A percentile compares a stretch with the other conserved stretches of the same genome.
phyloP scores from a whole-genome alignment of 495 filamentous ascomycete genomes.

The Patellaria atrata region DNA sequence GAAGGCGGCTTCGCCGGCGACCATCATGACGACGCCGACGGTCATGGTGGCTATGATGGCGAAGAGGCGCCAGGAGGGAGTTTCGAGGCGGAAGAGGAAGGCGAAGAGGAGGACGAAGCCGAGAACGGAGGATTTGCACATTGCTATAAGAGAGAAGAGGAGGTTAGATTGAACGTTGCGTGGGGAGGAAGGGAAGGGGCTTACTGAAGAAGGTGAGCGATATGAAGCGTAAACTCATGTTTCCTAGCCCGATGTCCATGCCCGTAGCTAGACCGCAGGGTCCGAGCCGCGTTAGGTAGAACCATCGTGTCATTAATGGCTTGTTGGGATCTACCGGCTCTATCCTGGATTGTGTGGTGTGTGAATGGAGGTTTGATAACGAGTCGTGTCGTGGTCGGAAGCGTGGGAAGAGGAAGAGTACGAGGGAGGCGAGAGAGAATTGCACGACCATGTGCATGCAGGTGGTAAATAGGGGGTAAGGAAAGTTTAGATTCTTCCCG shows the following conservation, averaged over 20 bases:
- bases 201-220: constrained; percentile 90
- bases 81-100: constrained; percentile 85
- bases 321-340: constrained; percentile 38
- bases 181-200: constrained; percentile 19
- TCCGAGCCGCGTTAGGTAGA: constrained; percentile 84
- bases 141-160: constrained; percentile 40
- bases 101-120: constrained; percentile 94
- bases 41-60: constrained; percentile 89
- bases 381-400: constrained; percentile 53
- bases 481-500: constrained; percentile 37
- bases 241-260: constrained; percentile 91
- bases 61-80: constrained; percentile 70
- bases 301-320: constrained; percentile 77
- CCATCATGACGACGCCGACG: constrained; percentile 95
- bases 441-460: constrained; percentile 94
- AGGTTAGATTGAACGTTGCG: constrained; percentile 2
- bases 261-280: constrained; percentile 90
- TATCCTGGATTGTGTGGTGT: constrained; percentile 32
- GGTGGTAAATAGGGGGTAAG: constrained; percentile 91
- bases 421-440: constrained; percentile 64
- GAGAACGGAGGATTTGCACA: constrained; percentile 97
- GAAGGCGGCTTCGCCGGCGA: constrained; percentile 90
- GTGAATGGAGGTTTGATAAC: constrained; percentile 28
- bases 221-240: constrained; percentile 91
- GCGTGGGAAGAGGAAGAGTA: constrained; percentile 71